These are phyloP conservation scores for Phytophthora hibernalis DNA, from an alignment of 352 stramenopile species.

Conservation along the genomic window DNA sequence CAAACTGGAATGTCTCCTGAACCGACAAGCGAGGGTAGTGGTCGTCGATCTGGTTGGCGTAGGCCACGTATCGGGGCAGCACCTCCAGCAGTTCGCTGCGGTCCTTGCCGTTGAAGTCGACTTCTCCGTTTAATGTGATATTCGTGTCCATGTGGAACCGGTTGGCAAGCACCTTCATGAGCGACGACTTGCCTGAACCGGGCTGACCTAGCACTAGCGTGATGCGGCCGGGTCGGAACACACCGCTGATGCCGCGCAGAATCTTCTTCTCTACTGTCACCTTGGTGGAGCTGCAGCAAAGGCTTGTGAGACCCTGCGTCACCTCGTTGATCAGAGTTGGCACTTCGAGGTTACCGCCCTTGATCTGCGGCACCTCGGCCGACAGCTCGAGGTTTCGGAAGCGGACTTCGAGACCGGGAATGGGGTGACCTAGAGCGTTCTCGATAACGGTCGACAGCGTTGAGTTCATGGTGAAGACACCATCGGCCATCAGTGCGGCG, in stretches of 20 bases:
- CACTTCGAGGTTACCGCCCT: conserved; percentile 39
- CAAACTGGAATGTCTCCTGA: conserved; percentile 66
- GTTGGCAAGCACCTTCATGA: conserved; percentile 59
- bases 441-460: conserved; percentile 56
- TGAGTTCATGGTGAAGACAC: conserved; percentile 62
- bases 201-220: conserved; percentile 58
- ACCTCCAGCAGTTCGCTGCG: conserved; percentile 35
- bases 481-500: conserved; percentile 59
- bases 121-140: conserved; percentile 49
- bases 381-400: conserved; percentile 60
- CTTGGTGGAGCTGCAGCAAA: conserved; percentile 23
- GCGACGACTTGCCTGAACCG: conserved; percentile 34
- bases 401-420: conserved; percentile 63
- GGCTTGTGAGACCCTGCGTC: conserved; percentile 30
- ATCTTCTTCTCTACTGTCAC: conserved; percentile 59
- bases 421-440: conserved; percentile 48
- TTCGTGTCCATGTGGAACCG: conserved; percentile 58
- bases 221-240: conserved; percentile 54
- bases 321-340: conserved; percentile 51
- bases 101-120: conserved; percentile 55
- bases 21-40: conserved; percentile 59
- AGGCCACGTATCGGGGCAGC: conserved; percentile 55
- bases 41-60: conserved; percentile 55
- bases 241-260: conserved; percentile 50
- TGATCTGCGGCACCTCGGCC: conserved; percentile 35